Evolutionary conservation across 1,139 yeast genomes (phyloP), one percentile per base, ranked within the genome.

Genomic region (Candida albicans): DNA sequence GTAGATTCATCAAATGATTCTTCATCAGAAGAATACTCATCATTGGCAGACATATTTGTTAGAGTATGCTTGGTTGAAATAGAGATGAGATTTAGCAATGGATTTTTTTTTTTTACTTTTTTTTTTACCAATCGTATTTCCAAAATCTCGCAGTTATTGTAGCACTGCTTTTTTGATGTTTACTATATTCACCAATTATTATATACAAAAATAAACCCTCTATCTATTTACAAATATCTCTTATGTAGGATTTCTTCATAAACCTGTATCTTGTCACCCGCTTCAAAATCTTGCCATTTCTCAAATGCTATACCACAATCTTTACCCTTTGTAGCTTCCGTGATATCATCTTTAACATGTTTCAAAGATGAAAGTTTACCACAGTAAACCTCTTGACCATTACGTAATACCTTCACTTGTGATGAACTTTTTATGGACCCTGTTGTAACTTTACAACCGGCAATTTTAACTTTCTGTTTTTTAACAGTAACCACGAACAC

Each of bases 301-400:
- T 77, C 83, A 55, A 93, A 83, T 0, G 90, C 69, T 34, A 93
- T 61, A 41, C 99, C 99, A 70, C 98, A 93, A 55, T 93, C 99
- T 34, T 79, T 77, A 27, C 96, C 97, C 66, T 88, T 90, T 47
- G 81, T 81, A 8, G 87, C 87, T 55, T 87, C 95, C 1, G 68
- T 56, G 4, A 86, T 87, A 55, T 87, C 96, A 41, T 88, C 93
- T 61, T 89, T 90, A 45, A 82, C 84, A 52, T 87, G 90, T 64
- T 88, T 90, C 64, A 93, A 73, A 3, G 95, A 82, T 2, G 84
- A 77, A 15, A 93, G 65, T 10, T 71, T 70, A 3, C 99, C 99
- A 41, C 75, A 75, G 62, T 70, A 88, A 2, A 93, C 67, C 7
- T 69, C 68, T 38, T 77, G 67, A 9, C 67, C 73, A 9, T 69